Conservation (phyloP, 306 rosid species). For the Lithocarpus polystachyus region DNA sequence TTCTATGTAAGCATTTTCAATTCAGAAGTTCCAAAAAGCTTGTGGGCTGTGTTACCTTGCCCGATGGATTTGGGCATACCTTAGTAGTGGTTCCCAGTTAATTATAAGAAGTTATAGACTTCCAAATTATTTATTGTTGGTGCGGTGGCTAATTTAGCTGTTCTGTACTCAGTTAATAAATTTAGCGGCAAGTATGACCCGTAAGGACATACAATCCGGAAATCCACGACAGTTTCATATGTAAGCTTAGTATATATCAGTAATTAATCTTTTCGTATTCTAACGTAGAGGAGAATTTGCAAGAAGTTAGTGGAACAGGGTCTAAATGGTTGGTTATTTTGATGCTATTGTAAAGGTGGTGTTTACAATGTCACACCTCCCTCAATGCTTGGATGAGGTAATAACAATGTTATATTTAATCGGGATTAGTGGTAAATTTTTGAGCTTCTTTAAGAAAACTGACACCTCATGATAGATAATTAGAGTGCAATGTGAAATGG, state of each 20-base stretch:
- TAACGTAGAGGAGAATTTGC: background rate
- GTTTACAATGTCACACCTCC: background rate
- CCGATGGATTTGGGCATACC: constrained; percentile 54
- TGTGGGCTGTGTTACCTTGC: constrained; percentile 52
- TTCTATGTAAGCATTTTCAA: constrained; percentile 55
- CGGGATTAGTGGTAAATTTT: too few relatives aligned
- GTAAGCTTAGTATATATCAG: background rate
- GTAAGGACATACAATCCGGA: background rate
- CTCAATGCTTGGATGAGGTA: background rate
- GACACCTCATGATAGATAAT: too few relatives aligned
- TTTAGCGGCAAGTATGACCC: constrained; percentile 20
- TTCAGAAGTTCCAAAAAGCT: constrained; percentile 55
- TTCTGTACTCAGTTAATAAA: constrained; percentile 37
- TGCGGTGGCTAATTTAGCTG: constrained; percentile 47
- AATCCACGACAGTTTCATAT: background rate
- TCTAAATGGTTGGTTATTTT: background rate
- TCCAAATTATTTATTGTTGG: constrained; percentile 37
- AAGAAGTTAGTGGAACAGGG: background rate
- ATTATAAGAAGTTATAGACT: constrained; percentile 19
- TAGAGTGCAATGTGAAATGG: too few relatives aligned
- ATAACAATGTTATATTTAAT: background rate
- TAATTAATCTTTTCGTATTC: background rate
- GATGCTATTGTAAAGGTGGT: background rate
- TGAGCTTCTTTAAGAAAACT: too few relatives aligned
- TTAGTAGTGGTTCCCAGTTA: constrained; percentile 15